These are phyloP conservation scores for Arachis stenosperma DNA, from an alignment of 306 rosid genomes.

Conservation along the genomic window DNA sequence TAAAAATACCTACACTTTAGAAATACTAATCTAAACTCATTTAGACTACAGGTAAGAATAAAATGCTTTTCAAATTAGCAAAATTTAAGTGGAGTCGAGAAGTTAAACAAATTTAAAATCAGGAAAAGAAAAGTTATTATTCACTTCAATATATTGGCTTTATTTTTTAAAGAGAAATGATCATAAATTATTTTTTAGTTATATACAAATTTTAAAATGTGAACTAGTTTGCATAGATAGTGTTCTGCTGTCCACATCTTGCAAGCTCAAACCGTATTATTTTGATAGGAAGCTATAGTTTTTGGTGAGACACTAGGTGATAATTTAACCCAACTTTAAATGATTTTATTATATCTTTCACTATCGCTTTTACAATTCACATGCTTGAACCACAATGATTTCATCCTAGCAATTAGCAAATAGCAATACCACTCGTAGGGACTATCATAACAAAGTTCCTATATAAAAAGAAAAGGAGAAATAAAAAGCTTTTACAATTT, in stretches of 20 bases:
- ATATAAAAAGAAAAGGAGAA: neutral
- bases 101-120: too few relatives aligned
- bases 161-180: too few relatives aligned
- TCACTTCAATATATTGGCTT: too few relatives aligned
- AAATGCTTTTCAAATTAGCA: too few relatives aligned
- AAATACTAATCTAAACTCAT: too few relatives aligned
- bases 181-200: too few relatives aligned
- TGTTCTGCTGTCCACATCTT: neutral
- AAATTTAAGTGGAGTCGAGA: too few relatives aligned
- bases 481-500: too few relatives aligned
- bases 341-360: neutral
- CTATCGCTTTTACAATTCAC: slow-evolving; percentile 6
- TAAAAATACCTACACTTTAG: too few relatives aligned
- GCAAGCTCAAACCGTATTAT: neutral
- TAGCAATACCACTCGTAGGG: neutral
- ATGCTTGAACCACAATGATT: slow-evolving; percentile 6
- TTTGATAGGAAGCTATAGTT: neutral
- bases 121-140: too few relatives aligned
- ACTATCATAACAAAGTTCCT: neutral
- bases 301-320: slow-evolving; percentile 6
- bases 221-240: neutral
- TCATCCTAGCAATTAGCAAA: neutral
- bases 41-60: too few relatives aligned
- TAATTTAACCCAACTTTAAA: slow-evolving; percentile 10
- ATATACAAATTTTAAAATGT: too few relatives aligned